Evolutionary conservation across 768 basidiomycete genomes (phyloP).

Genomic region (Macrocybe gigantea): DNA sequence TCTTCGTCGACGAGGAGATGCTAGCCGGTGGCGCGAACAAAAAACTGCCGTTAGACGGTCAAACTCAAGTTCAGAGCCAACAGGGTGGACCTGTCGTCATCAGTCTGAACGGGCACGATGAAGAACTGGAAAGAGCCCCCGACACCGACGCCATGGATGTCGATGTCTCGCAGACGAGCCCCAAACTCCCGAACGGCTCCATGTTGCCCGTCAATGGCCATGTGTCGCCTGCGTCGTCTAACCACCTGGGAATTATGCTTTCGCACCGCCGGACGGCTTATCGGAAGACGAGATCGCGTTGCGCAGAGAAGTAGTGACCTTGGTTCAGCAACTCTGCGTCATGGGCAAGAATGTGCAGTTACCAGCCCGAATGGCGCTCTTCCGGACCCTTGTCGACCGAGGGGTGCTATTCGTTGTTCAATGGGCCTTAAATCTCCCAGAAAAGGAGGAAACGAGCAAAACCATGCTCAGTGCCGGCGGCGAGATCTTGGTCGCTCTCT

Average conservation of each 20-base stretch:
- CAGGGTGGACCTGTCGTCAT: slow-evolving; percentile 16
- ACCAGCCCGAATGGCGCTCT: slow-evolving; percentile 77
- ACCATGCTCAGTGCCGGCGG: slow-evolving; percentile 76
- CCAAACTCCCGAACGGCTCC: slow-evolving; percentile 24
- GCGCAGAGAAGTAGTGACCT: slow-evolving; percentile 73
- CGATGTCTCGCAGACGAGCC: slow-evolving; percentile 23
- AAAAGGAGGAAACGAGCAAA: slow-evolving; percentile 42
- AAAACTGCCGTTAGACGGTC: slow-evolving; percentile 14
- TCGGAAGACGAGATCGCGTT: slow-evolving; percentile 48
- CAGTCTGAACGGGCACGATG: slow-evolving; percentile 36
- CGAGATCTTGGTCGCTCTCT: slow-evolving; percentile 75
- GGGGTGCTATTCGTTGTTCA: slow-evolving; percentile 89
- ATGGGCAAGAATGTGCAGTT: slow-evolving; percentile 98
- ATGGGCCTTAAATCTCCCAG: slow-evolving; percentile 77
- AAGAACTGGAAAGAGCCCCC: slow-evolving; percentile 22
- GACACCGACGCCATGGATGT: slow-evolving; percentile 33
- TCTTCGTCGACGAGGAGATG: slow-evolving; percentile 73
- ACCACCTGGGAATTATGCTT: slow-evolving; percentile 35
- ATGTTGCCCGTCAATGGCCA: slow-evolving; percentile 18
- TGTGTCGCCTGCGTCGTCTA: slow-evolving; percentile 11
- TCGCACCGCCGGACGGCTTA: slow-evolving; percentile 49
- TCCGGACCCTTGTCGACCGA: slow-evolving; percentile 81
- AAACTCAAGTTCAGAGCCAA: slow-evolving; percentile 20
- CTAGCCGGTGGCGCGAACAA: slow-evolving; percentile 29
- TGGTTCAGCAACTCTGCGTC: slow-evolving; percentile 87